Evolutionary conservation across 306 rosid species (phyloP).

Genomic region (Malus fusca): DNA sequence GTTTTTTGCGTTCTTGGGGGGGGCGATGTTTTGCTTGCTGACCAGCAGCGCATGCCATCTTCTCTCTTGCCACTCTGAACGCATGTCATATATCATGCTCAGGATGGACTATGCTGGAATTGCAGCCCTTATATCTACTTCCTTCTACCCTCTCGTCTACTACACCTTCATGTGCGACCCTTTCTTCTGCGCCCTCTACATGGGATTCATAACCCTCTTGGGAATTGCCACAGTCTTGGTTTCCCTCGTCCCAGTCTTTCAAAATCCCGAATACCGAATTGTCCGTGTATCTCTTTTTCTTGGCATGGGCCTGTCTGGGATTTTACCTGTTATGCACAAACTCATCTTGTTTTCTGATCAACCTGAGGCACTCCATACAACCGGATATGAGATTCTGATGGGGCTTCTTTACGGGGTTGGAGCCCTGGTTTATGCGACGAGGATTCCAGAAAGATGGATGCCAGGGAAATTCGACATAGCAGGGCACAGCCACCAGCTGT

Average conservation of each 20-base stretch:
- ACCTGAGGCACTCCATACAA: slow-evolving; percentile 81
- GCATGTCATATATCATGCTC: slow-evolving; percentile 73
- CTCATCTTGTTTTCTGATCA: slow-evolving; percentile 70
- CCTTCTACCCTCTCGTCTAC: slow-evolving; percentile 90
- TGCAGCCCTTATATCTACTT: slow-evolving; percentile 89
- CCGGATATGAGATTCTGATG: slow-evolving; percentile 81
- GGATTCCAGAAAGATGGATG: slow-evolving; percentile 96
- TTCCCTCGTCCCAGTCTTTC: slow-evolving; percentile 85
- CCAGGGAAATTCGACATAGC: slow-evolving; percentile 97
- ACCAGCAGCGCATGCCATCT: slow-evolving; percentile 93
- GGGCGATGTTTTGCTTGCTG: slow-evolving; percentile 96
- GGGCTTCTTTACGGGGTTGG: slow-evolving; percentile 74
- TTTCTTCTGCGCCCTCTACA: slow-evolving; percentile 77
- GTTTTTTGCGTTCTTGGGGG: slow-evolving; percentile 81
- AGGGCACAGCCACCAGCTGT: slow-evolving; percentile 93
- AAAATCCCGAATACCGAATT: slow-evolving; percentile 64
- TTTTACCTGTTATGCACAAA: slow-evolving; percentile 78
- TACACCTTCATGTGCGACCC: slow-evolving; percentile 97
- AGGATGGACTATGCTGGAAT: slow-evolving; percentile 98
- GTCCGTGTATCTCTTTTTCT: slow-evolving; percentile 76
- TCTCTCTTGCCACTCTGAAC: slow-evolving; percentile 85
- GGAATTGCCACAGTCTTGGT: slow-evolving; percentile 62
- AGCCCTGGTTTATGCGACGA: slow-evolving; percentile 81
- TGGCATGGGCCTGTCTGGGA: slow-evolving; percentile 83
- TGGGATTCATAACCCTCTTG: slow-evolving; percentile 69